Evolutionary conservation across 495 filamentous ascomycete genomes (phyloP).

Genomic region (Darksidea phi): DNA sequence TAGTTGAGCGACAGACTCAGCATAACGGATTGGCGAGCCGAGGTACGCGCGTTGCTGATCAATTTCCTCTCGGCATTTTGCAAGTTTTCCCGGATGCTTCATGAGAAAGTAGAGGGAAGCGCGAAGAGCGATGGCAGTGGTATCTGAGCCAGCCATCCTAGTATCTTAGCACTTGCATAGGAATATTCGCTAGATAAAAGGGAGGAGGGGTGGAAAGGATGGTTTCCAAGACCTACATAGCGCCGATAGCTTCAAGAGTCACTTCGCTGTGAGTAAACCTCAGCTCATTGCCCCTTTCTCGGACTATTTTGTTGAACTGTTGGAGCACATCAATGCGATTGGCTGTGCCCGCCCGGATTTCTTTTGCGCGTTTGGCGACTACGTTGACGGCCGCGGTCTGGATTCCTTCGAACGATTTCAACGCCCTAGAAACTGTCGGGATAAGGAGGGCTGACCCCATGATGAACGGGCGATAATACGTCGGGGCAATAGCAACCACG

Average conservation of each 20-base stretch:
- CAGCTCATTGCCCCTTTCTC: background rate
- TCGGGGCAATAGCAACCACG: background rate
- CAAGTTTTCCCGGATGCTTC: constrained; percentile 20
- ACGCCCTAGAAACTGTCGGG: background rate
- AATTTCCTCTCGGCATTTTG: constrained; percentile 31
- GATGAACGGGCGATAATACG: background rate
- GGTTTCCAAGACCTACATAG: background rate
- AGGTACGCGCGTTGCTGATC: constrained; percentile 20
- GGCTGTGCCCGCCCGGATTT: background rate
- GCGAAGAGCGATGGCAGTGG: constrained; percentile 36
- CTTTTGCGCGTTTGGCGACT: background rate
- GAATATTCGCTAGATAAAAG: background rate
- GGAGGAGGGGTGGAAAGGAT: background rate
- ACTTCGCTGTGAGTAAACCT: background rate
- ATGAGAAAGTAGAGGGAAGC: constrained; percentile 38
- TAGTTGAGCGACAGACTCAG: constrained; percentile 19
- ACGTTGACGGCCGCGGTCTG: background rate
- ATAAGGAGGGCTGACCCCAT: background rate
- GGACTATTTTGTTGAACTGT: background rate
- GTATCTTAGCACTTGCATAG: background rate
- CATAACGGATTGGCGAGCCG: constrained; percentile 22
- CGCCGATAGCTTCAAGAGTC: background rate
- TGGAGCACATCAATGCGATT: background rate
- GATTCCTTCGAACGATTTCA: background rate
- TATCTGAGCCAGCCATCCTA: constrained; percentile 37